Conservation (phyloP, 2,329 filamentous ascomycete genomes). For the Nemania sp. region DNA sequence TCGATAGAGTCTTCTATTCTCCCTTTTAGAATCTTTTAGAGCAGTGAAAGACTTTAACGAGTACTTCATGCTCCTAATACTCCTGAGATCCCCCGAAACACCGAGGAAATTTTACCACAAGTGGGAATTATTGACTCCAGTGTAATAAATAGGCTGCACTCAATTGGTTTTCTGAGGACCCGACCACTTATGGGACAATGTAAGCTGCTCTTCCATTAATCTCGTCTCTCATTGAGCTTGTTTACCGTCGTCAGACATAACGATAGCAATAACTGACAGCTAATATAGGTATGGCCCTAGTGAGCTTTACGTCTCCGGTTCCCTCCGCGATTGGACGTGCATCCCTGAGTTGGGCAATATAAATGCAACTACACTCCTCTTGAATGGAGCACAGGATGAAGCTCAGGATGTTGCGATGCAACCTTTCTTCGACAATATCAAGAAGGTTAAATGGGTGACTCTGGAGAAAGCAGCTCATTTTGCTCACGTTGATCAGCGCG, state of each 20-base stretch:
- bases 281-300: slow-evolving; percentile 40
- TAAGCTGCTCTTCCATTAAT: slow-evolving; percentile 27
- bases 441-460: slow-evolving; percentile 53
- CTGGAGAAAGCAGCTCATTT: slow-evolving; percentile 53
- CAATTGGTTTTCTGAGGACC: slow-evolving; percentile 50
- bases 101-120: too few species aligned
- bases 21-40: too few species aligned
- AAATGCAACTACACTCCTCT: slow-evolving; percentile 51
- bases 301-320: slow-evolving; percentile 41
- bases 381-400: slow-evolving; percentile 54
- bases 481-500: slow-evolving; percentile 50
- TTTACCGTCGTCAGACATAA: neutral
- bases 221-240: neutral
- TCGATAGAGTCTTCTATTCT: too few species aligned
- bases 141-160: slow-evolving; percentile 48
- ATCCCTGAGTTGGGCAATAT: slow-evolving; percentile 47
- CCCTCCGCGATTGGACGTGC: slow-evolving; percentile 47
- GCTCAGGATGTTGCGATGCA: slow-evolving; percentile 52
- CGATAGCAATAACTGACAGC: neutral
- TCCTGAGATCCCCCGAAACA: too few species aligned
- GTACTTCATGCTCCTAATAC: too few species aligned
- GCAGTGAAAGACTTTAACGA: too few species aligned
- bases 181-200: slow-evolving; percentile 52
- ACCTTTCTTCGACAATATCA: slow-evolving; percentile 53
- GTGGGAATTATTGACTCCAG: too few species aligned